These are phyloP conservation scores for Aureobasidium mangrovei DNA, from an alignment of 2,329 filamentous ascomycete species.

Conservation along the genomic window DNA sequence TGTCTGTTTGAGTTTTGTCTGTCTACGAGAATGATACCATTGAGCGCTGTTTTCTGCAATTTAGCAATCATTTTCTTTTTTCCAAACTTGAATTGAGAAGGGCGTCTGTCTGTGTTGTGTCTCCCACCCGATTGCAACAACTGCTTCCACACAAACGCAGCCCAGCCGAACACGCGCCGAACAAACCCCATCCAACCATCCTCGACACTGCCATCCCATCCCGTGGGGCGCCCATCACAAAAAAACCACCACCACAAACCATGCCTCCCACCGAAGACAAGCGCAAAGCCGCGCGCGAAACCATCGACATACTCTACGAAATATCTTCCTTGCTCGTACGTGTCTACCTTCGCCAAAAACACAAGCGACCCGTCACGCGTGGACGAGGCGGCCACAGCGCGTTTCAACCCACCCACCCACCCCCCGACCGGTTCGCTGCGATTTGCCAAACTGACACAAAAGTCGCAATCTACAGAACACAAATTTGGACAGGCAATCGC, in stretches of 20 bases:
- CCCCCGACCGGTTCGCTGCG: neutral
- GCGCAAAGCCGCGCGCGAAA: conserved; percentile 68
- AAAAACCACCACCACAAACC: neutral
- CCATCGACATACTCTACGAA: conserved; percentile 64
- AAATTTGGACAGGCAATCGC: conserved; percentile 76
- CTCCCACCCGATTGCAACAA: too few species aligned
- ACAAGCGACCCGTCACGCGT: too few species aligned
- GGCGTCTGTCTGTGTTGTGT: too few species aligned
- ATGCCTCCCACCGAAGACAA: conserved; percentile 41
- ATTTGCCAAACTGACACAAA: neutral
- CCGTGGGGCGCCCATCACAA: neutral
- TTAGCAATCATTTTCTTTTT: neutral
- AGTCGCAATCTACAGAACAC: conserved; percentile 60
- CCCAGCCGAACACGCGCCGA: too few species aligned
- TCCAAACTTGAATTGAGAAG: neutral
- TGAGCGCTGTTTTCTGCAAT: neutral
- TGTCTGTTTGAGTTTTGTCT: neutral
- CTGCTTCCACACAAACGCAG: too few species aligned
- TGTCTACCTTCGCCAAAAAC: conserved; percentile 14
- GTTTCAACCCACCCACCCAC: too few species aligned
- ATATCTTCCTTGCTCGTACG: conserved; percentile 81
- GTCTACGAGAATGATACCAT: neutral
- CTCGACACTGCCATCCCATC: neutral
- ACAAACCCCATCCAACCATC: neutral
- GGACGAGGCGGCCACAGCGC: too few species aligned